A percentile compares a stretch with the other conserved stretches of the same genome.
These are phyloP conservation scores for Cladobotryum mycophilum DNA, from an alignment of 2,329 filamentous ascomycete genomes.

Conservation along the genomic window DNA sequence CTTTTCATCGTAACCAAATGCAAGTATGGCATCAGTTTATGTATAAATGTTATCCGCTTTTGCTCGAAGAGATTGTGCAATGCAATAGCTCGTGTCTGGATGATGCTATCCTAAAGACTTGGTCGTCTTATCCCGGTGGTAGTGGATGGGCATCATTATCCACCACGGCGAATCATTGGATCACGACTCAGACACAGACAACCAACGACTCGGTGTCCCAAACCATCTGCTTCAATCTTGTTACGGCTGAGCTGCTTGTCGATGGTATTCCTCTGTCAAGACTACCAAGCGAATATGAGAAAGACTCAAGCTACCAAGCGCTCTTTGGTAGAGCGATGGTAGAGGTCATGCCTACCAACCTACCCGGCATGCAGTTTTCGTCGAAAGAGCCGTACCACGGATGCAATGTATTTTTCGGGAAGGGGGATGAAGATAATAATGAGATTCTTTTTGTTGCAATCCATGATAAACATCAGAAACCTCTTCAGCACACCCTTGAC, in stretches of 20 bases:
- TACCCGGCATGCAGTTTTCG: conserved; percentile 35
- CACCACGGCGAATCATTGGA: background rate
- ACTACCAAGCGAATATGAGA: conserved; percentile 39
- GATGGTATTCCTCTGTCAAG: conserved; percentile 43
- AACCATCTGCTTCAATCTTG: conserved; percentile 40
- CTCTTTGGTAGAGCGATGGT: conserved; percentile 39
- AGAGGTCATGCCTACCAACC: conserved; percentile 36
- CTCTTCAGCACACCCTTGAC: conserved; percentile 10
- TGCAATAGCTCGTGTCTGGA: background rate
- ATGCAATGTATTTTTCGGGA: conserved; percentile 31
- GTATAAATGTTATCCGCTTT: background rate
- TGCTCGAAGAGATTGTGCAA: background rate
- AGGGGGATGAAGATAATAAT: conserved; percentile 2
- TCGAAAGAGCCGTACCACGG: conserved; percentile 24
- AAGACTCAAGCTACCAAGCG: conserved; percentile 30
- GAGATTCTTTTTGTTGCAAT: conserved; percentile 26
- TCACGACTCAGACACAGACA: background rate
- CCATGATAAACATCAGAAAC: background rate
- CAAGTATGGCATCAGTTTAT: background rate
- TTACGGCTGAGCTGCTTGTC: conserved; percentile 47
- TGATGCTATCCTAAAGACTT: background rate
- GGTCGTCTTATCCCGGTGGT: background rate
- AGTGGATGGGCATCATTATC: background rate
- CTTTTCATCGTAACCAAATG: background rate
- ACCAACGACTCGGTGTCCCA: too few relatives aligned